Conservation (phyloP, 2,329 filamentous ascomycete genomes). For the Didymella exigua region DNA sequence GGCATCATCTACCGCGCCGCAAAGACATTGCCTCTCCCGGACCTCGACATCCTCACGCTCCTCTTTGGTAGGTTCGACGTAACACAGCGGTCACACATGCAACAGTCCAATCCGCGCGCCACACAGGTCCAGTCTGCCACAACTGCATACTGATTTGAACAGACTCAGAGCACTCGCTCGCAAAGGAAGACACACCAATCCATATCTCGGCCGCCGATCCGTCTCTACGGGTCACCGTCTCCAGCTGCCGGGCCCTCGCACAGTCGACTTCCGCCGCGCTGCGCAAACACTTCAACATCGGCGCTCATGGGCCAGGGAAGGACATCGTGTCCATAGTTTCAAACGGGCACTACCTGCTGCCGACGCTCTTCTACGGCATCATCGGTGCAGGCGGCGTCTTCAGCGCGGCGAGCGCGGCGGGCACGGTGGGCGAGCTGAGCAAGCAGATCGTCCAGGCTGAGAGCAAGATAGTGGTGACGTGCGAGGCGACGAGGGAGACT, state of each 20-base stretch:
- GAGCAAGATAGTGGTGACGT: slow-evolving; percentile 53
- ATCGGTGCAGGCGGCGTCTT: slow-evolving; percentile 66
- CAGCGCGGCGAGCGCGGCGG: slow-evolving; percentile 59
- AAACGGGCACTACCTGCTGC: slow-evolving; percentile 61
- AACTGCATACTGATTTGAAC: neutral
- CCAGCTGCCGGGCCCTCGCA: slow-evolving; percentile 55
- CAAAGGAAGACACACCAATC: slow-evolving; percentile 58
- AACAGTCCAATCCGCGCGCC: neutral
- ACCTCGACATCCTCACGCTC: slow-evolving; percentile 50
- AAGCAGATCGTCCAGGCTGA: slow-evolving; percentile 54
- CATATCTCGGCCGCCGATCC: slow-evolving; percentile 65
- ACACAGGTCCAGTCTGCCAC: neutral
- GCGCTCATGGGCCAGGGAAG: slow-evolving; percentile 54
- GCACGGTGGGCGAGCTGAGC: slow-evolving; percentile 58
- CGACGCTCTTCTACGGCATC: slow-evolving; percentile 61
- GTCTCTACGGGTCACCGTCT: slow-evolving; percentile 60
- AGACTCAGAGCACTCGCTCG: slow-evolving; percentile 39
- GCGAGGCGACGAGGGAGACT: slow-evolving; percentile 56
- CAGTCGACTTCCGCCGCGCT: slow-evolving; percentile 62
- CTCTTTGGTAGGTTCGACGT: slow-evolving; percentile 44
- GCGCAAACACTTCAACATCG: slow-evolving; percentile 60
- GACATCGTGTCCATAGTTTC: slow-evolving; percentile 62
- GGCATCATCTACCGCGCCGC: slow-evolving; percentile 42
- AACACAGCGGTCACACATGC: neutral
- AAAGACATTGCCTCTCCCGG: slow-evolving; percentile 42